Evolutionary conservation across 23 red algal species (phyloP).

Genomic region (Cyanidiococcus yangmingshanensis): DNA sequence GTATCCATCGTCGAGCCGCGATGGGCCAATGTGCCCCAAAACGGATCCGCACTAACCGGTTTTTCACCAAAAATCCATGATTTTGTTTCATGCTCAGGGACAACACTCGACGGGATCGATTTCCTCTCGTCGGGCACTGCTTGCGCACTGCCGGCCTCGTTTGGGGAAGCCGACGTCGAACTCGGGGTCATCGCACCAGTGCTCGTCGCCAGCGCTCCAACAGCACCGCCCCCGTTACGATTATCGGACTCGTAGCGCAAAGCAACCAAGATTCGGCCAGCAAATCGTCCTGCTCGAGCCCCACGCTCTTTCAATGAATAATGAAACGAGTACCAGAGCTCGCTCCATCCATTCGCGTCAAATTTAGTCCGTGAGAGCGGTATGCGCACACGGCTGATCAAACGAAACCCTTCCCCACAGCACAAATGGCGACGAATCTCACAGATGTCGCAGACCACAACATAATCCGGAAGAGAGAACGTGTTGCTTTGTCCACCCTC

Average conservation of each 20-base stretch:
- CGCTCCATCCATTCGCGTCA: background rate
- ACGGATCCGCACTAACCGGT: too few relatives aligned
- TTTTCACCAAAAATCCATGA: too few relatives aligned
- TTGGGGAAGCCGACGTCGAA: background rate
- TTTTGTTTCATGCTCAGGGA: too few relatives aligned
- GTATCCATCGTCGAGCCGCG: too few relatives aligned
- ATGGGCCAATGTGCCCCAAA: too few relatives aligned
- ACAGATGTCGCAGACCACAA: conserved; percentile 6
- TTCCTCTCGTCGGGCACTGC: too few relatives aligned
- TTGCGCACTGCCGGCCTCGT: too few relatives aligned
- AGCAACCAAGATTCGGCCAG: background rate
- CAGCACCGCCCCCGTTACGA: background rate
- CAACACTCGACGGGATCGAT: too few relatives aligned
- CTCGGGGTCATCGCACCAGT: background rate
- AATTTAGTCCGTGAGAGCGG: background rate
- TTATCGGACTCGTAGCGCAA: background rate
- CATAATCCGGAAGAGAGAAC: background rate
- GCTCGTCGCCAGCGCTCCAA: background rate
- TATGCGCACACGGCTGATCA: background rate
- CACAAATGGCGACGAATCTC: background rate
- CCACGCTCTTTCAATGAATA: background rate
- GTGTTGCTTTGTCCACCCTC: background rate
- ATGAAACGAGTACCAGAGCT: conserved; percentile 6
- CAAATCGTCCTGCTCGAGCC: background rate
- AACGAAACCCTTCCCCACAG: background rate